Percentiles rank a stretch among this genome's conserved stretches.
Conservation (phyloP, 495 filamentous ascomycete species). For the Jackrogersella minutella region DNA sequence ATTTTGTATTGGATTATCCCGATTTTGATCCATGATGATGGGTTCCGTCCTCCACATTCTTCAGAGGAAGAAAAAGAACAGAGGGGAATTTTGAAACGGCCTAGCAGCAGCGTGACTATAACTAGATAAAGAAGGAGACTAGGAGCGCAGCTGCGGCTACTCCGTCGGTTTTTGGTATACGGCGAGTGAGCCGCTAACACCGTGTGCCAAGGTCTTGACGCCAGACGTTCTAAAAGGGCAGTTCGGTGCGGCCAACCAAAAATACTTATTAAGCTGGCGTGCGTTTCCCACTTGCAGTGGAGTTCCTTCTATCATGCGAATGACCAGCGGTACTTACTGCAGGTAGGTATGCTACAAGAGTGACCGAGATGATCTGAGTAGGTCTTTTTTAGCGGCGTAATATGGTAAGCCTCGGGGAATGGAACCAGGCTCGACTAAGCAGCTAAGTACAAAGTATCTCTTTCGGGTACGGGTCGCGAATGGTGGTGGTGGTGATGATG, state of each 20-base stretch:
- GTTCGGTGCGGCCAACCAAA: slow-evolving; percentile 29
- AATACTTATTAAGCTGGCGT: slow-evolving; percentile 6
- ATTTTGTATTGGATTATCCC: slow-evolving; percentile 33
- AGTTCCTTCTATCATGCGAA: slow-evolving; percentile 35
- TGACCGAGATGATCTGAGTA: slow-evolving; percentile 29
- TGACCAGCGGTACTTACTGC: not conserved
- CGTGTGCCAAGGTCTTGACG: slow-evolving; percentile 29
- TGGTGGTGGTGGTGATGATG: not conserved
- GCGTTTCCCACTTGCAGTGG: slow-evolving; percentile 18
- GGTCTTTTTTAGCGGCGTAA: slow-evolving; percentile 14
- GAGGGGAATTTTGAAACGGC: slow-evolving; percentile 6
- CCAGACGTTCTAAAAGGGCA: slow-evolving; percentile 38
- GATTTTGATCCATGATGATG: slow-evolving; percentile 45
- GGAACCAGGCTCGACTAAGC: slow-evolving; percentile 29
- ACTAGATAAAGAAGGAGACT: slow-evolving; percentile 27
- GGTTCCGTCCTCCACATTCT: slow-evolving; percentile 38
- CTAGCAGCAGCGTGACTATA: slow-evolving; percentile 16
- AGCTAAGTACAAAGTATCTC: slow-evolving; percentile 9
- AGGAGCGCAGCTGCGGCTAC: slow-evolving; percentile 14
- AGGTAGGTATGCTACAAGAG: too few relatives aligned
- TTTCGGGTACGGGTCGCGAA: not conserved
- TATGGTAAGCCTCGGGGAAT: slow-evolving; percentile 16
- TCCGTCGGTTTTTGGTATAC: slow-evolving; percentile 20
- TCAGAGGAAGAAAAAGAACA: slow-evolving; percentile 3
- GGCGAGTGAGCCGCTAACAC: slow-evolving; percentile 20